phyloP scores from a whole-genome alignment of 345 rosid species.

The Adansonia digitata region DNA sequence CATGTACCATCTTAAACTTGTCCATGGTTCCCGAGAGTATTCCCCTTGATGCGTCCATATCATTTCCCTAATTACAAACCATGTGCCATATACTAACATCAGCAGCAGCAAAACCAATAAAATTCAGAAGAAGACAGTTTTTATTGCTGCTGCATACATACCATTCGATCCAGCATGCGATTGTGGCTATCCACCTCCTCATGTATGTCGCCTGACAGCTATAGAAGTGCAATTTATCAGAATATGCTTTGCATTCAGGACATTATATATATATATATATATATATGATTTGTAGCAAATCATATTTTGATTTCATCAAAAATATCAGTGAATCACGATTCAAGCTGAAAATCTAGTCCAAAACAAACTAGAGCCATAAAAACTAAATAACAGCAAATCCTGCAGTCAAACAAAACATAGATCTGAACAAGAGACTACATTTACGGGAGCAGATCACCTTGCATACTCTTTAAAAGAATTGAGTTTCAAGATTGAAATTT shows the following conservation, averaged over 20 bases:
- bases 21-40: conserved; percentile 93
- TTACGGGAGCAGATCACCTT: not conserved
- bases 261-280: not conserved
- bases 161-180: conserved; percentile 86
- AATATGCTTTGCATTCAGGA: not conserved
- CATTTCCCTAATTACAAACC: conserved; percentile 58
- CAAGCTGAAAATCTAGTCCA: not conserved
- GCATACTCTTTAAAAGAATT: not conserved
- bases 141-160: conserved; percentile 19
- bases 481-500: not conserved
- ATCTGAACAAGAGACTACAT: not conserved
- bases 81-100: conserved; percentile 17
- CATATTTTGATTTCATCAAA: not conserved
- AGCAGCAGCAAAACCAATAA: not conserved
- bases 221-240: conserved; percentile 15
- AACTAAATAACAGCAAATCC: not conserved
- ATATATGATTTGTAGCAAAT: not conserved
- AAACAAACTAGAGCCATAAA: not conserved
- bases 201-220: conserved; percentile 86
- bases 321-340: not conserved
- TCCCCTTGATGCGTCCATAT: conserved; percentile 94
- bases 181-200: conserved; percentile 90
- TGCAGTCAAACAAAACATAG: not conserved
- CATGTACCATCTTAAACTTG: conserved; percentile 74
- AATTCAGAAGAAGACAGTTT: not conserved